Evolutionary conservation across 2,329 filamentous ascomycete species (phyloP).

Genomic region (Scedosporium minutisporum): DNA sequence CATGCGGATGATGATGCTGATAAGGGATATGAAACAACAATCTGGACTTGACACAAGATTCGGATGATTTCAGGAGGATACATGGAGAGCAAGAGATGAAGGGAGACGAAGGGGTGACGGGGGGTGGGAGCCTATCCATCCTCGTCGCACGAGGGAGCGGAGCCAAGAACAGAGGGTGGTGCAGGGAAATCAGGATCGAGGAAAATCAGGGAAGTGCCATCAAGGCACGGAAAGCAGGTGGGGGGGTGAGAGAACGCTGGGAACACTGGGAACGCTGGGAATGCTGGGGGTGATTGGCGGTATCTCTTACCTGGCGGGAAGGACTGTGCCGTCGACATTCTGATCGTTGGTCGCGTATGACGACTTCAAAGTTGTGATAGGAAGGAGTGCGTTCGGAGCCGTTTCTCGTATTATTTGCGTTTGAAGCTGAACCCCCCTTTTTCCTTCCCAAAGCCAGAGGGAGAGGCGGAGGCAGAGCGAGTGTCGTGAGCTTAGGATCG

Average conservation of each 20-base stretch:
- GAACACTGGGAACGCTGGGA: no score
- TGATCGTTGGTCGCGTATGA: constrained; percentile 2
- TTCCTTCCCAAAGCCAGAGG: not conserved
- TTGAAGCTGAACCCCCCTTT: not conserved
- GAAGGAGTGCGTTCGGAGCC: not conserved
- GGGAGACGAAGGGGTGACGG: constrained; percentile 11
- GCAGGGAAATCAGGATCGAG: constrained; percentile 11
- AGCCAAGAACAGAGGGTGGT: constrained; percentile 20
- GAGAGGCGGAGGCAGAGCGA: no score
- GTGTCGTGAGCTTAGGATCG: not conserved
- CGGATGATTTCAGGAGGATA: constrained; percentile 28
- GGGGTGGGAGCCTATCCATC: constrained; percentile 1
- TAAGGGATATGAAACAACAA: constrained; percentile 37
- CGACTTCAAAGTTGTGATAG: not conserved
- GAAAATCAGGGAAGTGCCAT: constrained; percentile 10
- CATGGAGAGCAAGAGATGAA: constrained; percentile 10
- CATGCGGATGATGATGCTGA: constrained; percentile 22
- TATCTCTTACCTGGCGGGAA: constrained; percentile 14
- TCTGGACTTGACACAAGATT: constrained; percentile 34
- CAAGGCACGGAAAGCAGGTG: constrained; percentile 5
- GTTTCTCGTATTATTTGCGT: not conserved
- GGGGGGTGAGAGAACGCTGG: not conserved
- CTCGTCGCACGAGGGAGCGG: not conserved
- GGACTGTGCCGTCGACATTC: constrained; percentile 13
- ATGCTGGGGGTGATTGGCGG: constrained; percentile 4